phyloP scores from a whole-genome alignment of 169 alveolate species.

The Plasmodium vivax region DNA sequence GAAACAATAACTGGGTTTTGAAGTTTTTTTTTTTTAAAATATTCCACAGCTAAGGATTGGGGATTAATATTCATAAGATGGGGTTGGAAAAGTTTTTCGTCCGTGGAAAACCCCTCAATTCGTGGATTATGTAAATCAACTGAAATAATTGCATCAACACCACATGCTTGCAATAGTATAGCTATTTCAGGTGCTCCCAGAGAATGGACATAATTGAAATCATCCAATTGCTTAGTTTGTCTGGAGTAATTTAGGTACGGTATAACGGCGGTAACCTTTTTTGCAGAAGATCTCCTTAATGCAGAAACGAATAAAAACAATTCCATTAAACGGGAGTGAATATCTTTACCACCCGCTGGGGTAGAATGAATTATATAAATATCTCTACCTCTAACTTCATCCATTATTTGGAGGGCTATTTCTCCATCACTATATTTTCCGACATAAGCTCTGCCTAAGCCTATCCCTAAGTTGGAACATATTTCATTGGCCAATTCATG shows the following conservation, averaged over 20 bases:
- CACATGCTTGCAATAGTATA: constrained; percentile 80
- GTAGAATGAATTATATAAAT: constrained; percentile 88
- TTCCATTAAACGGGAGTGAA: constrained; percentile 77
- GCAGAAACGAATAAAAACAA: constrained; percentile 81
- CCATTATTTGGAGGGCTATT: constrained; percentile 85
- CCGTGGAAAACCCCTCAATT: constrained; percentile 81
- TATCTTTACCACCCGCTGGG: constrained; percentile 86
- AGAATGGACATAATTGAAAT: constrained; percentile 56
- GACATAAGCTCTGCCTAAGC: constrained; percentile 82
- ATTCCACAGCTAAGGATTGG: constrained; percentile 81
- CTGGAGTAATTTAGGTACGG: constrained; percentile 94
- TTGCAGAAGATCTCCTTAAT: constrained; percentile 90
- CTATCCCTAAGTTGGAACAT: constrained; percentile 82
- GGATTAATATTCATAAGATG: constrained; percentile 84
- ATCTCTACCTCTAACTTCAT: constrained; percentile 91
- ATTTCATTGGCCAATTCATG: constrained; percentile 82
- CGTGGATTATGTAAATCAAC: constrained; percentile 86
- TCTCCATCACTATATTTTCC: constrained; percentile 92
- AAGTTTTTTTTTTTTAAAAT: constrained; percentile 78
- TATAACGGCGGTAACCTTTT: constrained; percentile 88
- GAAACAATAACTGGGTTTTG: constrained; percentile 81
- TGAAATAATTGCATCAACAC: constrained; percentile 84
- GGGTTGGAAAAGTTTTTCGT: constrained; percentile 69
- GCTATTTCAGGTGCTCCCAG: constrained; percentile 71
- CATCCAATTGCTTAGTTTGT: constrained; percentile 71